These are phyloP conservation scores for Ophiostoma triangulosporum DNA, from an alignment of 2,329 filamentous ascomycete genomes.

Conservation along the genomic window DNA sequence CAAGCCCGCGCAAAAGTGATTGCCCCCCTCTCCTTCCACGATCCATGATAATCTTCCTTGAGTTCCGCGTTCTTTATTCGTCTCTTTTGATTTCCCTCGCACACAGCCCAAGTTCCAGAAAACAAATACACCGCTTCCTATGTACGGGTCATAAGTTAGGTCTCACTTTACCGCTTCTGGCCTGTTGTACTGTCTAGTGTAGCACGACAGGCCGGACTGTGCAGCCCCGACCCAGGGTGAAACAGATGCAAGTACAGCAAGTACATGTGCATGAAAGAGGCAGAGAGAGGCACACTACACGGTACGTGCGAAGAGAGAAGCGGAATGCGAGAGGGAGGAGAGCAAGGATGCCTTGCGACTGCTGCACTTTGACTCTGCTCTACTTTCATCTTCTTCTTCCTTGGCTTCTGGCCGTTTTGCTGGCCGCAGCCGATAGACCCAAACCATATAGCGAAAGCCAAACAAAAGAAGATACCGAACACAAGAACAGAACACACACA, in stretches of 20 bases:
- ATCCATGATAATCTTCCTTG: background rate
- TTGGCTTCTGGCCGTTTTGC: conserved; percentile 3
- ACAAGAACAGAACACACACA: background rate
- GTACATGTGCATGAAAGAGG: background rate
- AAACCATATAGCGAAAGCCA: conserved; percentile 10
- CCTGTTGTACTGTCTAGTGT: conserved; percentile 6
- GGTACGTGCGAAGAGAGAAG: background rate
- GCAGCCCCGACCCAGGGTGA: background rate
- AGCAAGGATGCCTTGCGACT: background rate
- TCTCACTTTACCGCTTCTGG: background rate
- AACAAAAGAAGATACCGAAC: background rate
- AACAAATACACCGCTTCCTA: background rate
- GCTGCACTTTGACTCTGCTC: background rate
- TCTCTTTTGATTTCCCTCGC: background rate
- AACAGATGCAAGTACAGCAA: background rate
- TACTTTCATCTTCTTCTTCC: background rate
- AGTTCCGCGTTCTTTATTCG: background rate
- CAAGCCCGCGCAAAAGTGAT: conserved; percentile 82
- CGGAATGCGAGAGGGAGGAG: background rate
- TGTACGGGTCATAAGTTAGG: background rate
- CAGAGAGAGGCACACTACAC: background rate
- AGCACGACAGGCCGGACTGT: background rate
- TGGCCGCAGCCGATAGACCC: conserved; percentile 9
- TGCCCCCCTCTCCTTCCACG: conserved; percentile 21
- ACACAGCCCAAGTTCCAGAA: conserved; percentile 2